Base-by-base conservation (phyloP, 1,284 basidiomycete species). In the Malassezia furfur region DNA sequence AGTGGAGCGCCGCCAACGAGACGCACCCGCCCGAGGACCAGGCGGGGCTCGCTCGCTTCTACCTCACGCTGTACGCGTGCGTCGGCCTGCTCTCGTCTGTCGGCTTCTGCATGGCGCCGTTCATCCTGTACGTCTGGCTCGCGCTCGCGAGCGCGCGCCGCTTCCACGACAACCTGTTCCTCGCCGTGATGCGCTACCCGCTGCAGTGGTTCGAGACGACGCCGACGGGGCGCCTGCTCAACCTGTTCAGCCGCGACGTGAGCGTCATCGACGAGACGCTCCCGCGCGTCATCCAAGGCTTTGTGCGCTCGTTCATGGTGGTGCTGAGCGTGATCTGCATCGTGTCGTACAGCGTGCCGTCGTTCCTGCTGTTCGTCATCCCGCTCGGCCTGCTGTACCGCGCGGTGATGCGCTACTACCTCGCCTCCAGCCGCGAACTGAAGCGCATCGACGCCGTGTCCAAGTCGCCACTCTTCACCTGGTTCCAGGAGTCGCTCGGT, bases 371-470 rank as follows among this genome's bases (percentile, higher is more conserved):
- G 46, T 65, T 68, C n/a, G 57, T 74, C 40, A 41, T 72, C 12
- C 72, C 72, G 17, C 60, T 74, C n/a, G 63, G 56, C 1, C 61
- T 68, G 38, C 64, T 61, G 7, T 74, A 74, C 50, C 64, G 65
- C 9, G 59, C 63, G 5, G 66, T 74, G 34, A 55, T 72, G 56
- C 63, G 54, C 36, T 91, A 91, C 77, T 96, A 94, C 75, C 82
- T 96, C 15, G 80, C 88, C 1, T 91, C 91, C 0, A 90, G 87
- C 11, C 84, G 90, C 48, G 90, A 93, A 74, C 81, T 94, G 44
- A 93, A 94, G 76, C 85, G 91, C 21, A 80, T 96, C 9, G 91
- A 94, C 68, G 86, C 91, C 5, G 84, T 88, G 28, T 87, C 87
- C 11, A 85, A 87, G 53, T 89, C 87, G 1, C 91, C 91, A 9